Percentiles rank a stretch among this genome's conserved stretches.
Evolutionary conservation across 225 moss, liverwort and hornwort species (phyloP).

Genomic region (Marchantia paleacea): DNA sequence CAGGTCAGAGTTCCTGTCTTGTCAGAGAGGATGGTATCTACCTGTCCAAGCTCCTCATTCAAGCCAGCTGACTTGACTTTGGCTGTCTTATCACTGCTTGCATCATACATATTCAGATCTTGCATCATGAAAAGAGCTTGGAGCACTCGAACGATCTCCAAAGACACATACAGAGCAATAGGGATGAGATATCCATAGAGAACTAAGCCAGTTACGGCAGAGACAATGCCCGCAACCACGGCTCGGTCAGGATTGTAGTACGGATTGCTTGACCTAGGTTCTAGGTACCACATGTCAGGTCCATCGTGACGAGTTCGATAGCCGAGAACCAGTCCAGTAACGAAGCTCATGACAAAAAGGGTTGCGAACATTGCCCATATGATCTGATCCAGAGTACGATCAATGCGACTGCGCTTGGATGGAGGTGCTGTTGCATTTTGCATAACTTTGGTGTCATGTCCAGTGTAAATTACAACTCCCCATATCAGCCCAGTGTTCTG

Average conservation of each 20-base stretch:
- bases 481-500: constrained; percentile 73
- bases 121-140: constrained; percentile 64
- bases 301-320: constrained; percentile 45
- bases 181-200: constrained; percentile 86
- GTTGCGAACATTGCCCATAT: constrained; percentile 71
- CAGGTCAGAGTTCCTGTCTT: constrained; percentile 94
- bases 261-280: constrained; percentile 41
- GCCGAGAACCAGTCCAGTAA: constrained; percentile 53
- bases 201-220: constrained; percentile 59
- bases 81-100: constrained; percentile 45
- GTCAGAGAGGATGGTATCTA: constrained; percentile 94
- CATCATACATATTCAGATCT: constrained; percentile 63
- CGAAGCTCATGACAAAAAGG: constrained; percentile 50
- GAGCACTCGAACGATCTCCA: constrained; percentile 69
- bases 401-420: constrained; percentile 88
- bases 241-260: constrained; percentile 59
- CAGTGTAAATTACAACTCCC: constrained; percentile 77
- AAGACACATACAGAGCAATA: constrained; percentile 75
- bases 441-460: constrained; percentile 90
- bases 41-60: constrained; percentile 93
- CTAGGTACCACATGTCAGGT: constrained; percentile 57
- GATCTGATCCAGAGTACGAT: constrained; percentile 59
- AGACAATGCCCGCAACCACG: constrained; percentile 51
- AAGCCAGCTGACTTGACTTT: constrained; percentile 73
- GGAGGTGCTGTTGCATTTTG: constrained; percentile 74